phyloP scores from a whole-genome alignment of 2,329 filamentous ascomycete genomes.

The Rutstroemia sp. region DNA sequence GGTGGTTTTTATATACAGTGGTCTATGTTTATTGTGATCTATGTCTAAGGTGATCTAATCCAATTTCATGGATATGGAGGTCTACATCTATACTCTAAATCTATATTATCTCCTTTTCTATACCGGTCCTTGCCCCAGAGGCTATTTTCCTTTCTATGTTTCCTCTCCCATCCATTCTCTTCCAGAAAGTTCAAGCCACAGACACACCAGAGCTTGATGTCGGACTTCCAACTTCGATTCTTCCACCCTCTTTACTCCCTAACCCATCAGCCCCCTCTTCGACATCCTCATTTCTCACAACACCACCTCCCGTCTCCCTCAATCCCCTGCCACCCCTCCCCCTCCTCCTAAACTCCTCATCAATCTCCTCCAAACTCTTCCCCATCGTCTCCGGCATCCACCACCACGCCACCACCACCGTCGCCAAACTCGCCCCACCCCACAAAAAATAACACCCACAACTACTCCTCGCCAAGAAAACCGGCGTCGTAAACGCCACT shows the following conservation, averaged over 20 bases:
- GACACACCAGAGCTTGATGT: background rate
- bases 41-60: too few species aligned
- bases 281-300: background rate
- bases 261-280: background rate
- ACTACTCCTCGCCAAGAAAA: conserved; percentile 22
- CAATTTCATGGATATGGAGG: too few species aligned
- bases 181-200: too few species aligned
- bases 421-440: conserved; percentile 33
- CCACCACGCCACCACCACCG: conserved; percentile 14
- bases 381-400: conserved; percentile 28
- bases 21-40: too few species aligned
- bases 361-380: conserved; percentile 20
- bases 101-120: too few species aligned
- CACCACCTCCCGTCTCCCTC: background rate
- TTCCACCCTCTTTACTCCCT: too few species aligned
- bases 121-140: too few species aligned
- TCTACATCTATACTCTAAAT: too few species aligned
- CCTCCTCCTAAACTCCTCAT: conserved; percentile 13
- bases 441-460: conserved; percentile 27
- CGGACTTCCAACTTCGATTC: background rate
- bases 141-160: too few species aligned
- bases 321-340: background rate
- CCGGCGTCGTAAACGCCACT: conserved; percentile 30
- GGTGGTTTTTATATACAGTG: too few species aligned
- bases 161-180: too few species aligned